A percentile compares a stretch with the other conserved stretches of the same genome.
Evolutionary conservation across 768 basidiomycete species (phyloP).

Genomic region (Boletus subcaerulescens): DNA sequence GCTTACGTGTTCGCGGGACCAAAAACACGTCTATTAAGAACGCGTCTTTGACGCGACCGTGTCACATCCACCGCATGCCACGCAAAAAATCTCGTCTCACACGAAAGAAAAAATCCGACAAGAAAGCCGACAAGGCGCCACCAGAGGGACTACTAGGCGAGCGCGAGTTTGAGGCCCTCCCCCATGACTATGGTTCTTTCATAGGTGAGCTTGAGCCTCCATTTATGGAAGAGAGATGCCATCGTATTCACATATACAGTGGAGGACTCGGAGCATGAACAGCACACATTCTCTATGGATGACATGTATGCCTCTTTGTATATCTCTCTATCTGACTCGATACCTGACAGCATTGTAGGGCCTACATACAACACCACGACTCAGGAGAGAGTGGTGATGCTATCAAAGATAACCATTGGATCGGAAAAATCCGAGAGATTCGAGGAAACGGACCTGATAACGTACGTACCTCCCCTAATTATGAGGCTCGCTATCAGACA

Average conservation of each 20-base stretch:
- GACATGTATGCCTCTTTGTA: slow-evolving; percentile 32
- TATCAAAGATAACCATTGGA: slow-evolving; percentile 46
- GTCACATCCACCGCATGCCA: slow-evolving; percentile 17
- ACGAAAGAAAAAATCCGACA: slow-evolving; percentile 10
- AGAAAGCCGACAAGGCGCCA: not conserved
- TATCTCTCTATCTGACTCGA: too few species aligned
- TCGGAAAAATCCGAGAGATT: slow-evolving; percentile 48
- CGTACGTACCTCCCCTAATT: slow-evolving; percentile 17
- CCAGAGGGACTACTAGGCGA: slow-evolving; percentile 7
- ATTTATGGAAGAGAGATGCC: not conserved
- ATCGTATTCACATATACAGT: slow-evolving; percentile 4
- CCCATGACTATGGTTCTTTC: slow-evolving; percentile 9
- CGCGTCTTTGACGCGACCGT: slow-evolving; percentile 27
- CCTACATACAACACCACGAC: slow-evolving; percentile 28
- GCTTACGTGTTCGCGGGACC: slow-evolving; percentile 20
- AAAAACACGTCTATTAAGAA: slow-evolving; percentile 26
- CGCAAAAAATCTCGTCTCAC: slow-evolving; percentile 21
- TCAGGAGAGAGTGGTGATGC: slow-evolving; percentile 2
- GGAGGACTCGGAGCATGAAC: slow-evolving; percentile 7
- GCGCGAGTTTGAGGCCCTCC: slow-evolving; percentile 13
- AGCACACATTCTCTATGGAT: slow-evolving; percentile 26
- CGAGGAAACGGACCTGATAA: slow-evolving; percentile 30
- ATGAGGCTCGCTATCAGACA: not conserved
- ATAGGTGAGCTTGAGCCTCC: slow-evolving; percentile 9
- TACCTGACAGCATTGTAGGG: slow-evolving; percentile 22